Evolutionary conservation across 495 filamentous ascomycete species (phyloP).

Genomic region (Talaromyces nanjingensis): DNA sequence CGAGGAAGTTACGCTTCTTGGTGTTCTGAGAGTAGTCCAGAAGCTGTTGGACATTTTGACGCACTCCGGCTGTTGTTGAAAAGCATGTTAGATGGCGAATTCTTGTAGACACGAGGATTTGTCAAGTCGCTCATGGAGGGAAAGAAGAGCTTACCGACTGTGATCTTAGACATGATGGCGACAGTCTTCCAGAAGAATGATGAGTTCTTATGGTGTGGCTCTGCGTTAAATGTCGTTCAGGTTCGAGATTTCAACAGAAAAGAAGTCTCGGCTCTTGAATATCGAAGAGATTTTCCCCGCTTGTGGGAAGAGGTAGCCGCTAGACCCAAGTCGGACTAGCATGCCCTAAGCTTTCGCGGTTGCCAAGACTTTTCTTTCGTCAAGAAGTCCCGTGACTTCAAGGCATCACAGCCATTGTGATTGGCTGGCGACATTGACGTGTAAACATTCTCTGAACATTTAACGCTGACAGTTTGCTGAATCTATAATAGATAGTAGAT

Average conservation of each 20-base stretch:
- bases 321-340: constrained; percentile 26
- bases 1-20: constrained; percentile 99
- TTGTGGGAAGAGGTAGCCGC: constrained; percentile 33
- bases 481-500: neutral
- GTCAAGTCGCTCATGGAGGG: neutral
- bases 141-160: constrained; percentile 57
- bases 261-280: neutral
- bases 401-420: neutral
- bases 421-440: neutral
- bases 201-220: constrained; percentile 65
- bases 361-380: neutral
- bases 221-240: constrained; percentile 39
- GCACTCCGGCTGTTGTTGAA: constrained; percentile 72
- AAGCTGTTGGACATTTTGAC: constrained; percentile 81
- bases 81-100: constrained; percentile 15
- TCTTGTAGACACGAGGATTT: neutral
- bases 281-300: constrained; percentile 25
- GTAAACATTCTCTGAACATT: neutral
- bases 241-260: neutral
- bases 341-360: constrained; percentile 27
- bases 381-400: neutral
- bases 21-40: constrained; percentile 91
- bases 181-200: constrained; percentile 53
- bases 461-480: neutral
- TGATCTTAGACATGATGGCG: constrained; percentile 75